Evolutionary conservation across 2,329 filamentous ascomycete species (phyloP).

Genomic region (Alternaria novae-zelandiae): DNA sequence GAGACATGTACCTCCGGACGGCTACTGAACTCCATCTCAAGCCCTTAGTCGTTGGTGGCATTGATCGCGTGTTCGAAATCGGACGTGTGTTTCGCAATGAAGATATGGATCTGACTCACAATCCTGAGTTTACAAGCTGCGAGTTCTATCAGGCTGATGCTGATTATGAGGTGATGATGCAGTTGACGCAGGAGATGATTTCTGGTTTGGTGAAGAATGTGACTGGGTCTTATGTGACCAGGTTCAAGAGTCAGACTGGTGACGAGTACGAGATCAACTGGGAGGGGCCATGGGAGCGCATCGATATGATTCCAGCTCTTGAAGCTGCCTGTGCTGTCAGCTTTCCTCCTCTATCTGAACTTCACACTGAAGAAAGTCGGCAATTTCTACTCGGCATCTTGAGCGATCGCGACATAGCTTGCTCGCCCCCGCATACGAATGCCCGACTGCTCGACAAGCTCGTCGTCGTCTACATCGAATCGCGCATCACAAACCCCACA

Average conservation of each 20-base stretch:
- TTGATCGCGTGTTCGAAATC: slow-evolving; percentile 94
- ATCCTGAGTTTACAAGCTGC: slow-evolving; percentile 96
- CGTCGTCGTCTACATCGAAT: slow-evolving; percentile 90
- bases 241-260: slow-evolving; percentile 83
- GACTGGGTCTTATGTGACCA: slow-evolving; percentile 83
- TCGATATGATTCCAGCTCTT: slow-evolving; percentile 94
- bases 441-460: slow-evolving; percentile 96
- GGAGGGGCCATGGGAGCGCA: slow-evolving; percentile 89
- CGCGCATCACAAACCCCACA: slow-evolving; percentile 90
- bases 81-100: slow-evolving; percentile 96
- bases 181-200: slow-evolving; percentile 90
- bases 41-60: slow-evolving; percentile 91
- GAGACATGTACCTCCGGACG: slow-evolving; percentile 93
- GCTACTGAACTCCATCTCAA: slow-evolving; percentile 97
- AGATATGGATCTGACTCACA: slow-evolving; percentile 90
- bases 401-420: slow-evolving; percentile 89
- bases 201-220: slow-evolving; percentile 87
- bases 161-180: slow-evolving; percentile 81
- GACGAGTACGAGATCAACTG: slow-evolving; percentile 93
- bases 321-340: slow-evolving; percentile 90
- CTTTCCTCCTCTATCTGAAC: slow-evolving; percentile 86
- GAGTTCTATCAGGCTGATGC: slow-evolving; percentile 88
- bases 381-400: slow-evolving; percentile 79
- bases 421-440: slow-evolving; percentile 88
- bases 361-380: slow-evolving; percentile 88